phyloP scores from a whole-genome alignment of 768 basidiomycete genomes.

The Thelephora ganbajun region DNA sequence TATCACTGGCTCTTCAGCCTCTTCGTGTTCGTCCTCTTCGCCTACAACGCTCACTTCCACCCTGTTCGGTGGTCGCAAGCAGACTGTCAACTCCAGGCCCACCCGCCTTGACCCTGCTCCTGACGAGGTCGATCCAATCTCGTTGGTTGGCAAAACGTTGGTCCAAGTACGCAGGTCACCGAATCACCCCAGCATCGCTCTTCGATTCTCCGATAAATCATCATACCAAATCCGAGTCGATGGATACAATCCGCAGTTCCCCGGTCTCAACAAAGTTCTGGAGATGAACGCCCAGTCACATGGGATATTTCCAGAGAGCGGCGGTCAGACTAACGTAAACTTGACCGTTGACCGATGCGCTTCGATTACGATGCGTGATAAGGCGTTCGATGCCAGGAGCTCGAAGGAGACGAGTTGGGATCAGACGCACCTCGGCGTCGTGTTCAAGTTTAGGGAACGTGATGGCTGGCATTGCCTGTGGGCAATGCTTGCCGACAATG shows the following conservation, averaged over 20 bases:
- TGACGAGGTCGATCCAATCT: conserved; percentile 17
- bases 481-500: conserved; percentile 43
- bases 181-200: conserved; percentile 21
- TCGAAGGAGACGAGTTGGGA: conserved; percentile 24
- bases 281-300: conserved; percentile 35
- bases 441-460: conserved; percentile 38
- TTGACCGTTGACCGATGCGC: conserved; percentile 38
- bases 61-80: not conserved
- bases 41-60: not conserved
- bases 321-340: conserved; percentile 16
- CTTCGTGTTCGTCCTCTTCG: not conserved
- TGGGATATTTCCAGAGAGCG: conserved; percentile 22
- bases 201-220: conserved; percentile 22
- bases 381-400: conserved; percentile 33
- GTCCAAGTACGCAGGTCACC: conserved; percentile 17
- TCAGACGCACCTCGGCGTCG: conserved; percentile 33
- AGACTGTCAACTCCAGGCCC: conserved; percentile 4
- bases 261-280: conserved; percentile 43
- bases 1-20: not conserved
- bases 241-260: conserved; percentile 43
- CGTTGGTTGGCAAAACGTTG: conserved; percentile 20
- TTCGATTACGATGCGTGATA: conserved; percentile 40
- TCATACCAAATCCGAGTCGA: conserved; percentile 37
- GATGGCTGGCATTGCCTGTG: conserved; percentile 50
- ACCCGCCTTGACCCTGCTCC: conserved; percentile 8